These are phyloP conservation scores for Exophiala aquamarina DNA, from an alignment of 2,329 filamentous ascomycete genomes.

Conservation along the genomic window DNA sequence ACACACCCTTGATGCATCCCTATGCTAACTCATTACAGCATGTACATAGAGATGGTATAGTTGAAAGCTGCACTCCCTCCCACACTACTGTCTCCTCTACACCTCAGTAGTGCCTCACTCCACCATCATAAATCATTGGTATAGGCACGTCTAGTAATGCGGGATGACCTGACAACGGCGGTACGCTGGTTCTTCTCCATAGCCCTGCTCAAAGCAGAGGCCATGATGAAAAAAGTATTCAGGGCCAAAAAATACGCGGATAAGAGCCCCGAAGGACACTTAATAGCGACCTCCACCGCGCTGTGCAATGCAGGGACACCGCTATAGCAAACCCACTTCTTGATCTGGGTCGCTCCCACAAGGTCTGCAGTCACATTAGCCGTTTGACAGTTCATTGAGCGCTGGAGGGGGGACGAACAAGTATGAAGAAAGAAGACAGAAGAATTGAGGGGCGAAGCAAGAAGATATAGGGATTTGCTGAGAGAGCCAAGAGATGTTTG, in stretches of 20 bases:
- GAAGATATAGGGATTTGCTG: too few relatives aligned
- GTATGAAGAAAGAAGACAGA: not conserved
- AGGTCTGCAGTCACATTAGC: too few relatives aligned
- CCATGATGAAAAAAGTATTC: not conserved
- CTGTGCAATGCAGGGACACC: constrained; percentile 6
- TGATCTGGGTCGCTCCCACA: not conserved
- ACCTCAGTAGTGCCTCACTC: not conserved
- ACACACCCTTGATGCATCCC: too few relatives aligned
- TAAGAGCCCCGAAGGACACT: not conserved
- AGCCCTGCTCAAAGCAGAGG: not conserved
- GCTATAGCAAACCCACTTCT: constrained; percentile 3
- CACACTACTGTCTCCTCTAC: not conserved
- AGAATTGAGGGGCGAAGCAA: not conserved
- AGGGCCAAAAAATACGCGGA: not conserved
- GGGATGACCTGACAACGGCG: too few relatives aligned
- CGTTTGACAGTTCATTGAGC: too few relatives aligned
- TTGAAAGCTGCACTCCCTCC: not conserved
- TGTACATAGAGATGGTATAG: too few relatives aligned
- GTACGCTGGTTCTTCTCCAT: not conserved
- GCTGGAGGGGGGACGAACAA: not conserved
- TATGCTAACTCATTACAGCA: too few relatives aligned
- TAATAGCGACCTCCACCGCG: not conserved
- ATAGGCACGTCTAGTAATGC: too few relatives aligned
- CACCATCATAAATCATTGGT: not conserved
- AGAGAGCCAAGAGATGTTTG: too few relatives aligned